These are phyloP conservation scores for Kluyveromyces siamensis DNA, from an alignment of 805 yeast genomes.

Conservation along the genomic window DNA sequence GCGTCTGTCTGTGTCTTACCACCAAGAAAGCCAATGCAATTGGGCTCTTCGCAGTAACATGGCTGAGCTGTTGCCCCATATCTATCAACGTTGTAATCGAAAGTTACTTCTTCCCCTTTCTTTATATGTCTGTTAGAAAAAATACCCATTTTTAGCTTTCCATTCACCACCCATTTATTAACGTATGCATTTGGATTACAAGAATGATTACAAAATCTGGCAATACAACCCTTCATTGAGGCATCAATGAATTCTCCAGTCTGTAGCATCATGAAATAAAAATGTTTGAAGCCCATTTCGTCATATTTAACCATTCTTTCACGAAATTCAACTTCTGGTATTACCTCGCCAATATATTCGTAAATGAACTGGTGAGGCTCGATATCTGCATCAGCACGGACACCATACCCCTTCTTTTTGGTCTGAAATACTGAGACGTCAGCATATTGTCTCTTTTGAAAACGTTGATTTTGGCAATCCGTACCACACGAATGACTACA, in stretches of 20 bases:
- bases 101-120: conserved; percentile 81
- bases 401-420: conserved; percentile 81
- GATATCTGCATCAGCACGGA: conserved; percentile 57
- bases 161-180: conserved; percentile 95
- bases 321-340: conserved; percentile 70
- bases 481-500: conserved; percentile 57
- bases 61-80: conserved; percentile 93
- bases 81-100: conserved; percentile 81
- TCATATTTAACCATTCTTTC: conserved; percentile 70
- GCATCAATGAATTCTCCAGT: conserved; percentile 93
- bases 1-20: conserved; percentile 96
- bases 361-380: conserved; percentile 64
- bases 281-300: conserved; percentile 59
- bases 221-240: conserved; percentile 77
- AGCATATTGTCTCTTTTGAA: conserved; percentile 70
- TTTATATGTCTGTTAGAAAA: conserved; percentile 69
- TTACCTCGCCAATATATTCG: conserved; percentile 92
- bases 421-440: conserved; percentile 75
- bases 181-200: conserved; percentile 93
- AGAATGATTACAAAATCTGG: conserved; percentile 90
- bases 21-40: conserved; percentile 89
- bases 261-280: conserved; percentile 93
- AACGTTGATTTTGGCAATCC: conserved; percentile 78
- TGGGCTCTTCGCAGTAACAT: conserved; percentile 88
- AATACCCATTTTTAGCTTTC: conserved; percentile 86